These are phyloP conservation scores for Clarireedia monteithiana DNA, from an alignment of 2,329 filamentous ascomycete genomes.

Conservation along the genomic window DNA sequence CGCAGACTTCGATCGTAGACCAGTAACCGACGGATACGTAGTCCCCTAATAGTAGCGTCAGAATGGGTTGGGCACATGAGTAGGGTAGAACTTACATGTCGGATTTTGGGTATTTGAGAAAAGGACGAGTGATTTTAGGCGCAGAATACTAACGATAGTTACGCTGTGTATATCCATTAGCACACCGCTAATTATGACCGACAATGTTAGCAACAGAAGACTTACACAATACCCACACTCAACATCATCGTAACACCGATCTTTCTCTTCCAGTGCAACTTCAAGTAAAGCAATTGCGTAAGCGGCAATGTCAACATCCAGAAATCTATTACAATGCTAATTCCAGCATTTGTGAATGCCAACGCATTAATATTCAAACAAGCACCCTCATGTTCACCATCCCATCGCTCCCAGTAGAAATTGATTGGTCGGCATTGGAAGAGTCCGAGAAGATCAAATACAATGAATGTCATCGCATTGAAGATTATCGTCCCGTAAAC, in stretches of 20 bases:
- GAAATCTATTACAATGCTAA: slow-evolving; percentile 44
- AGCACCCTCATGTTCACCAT: slow-evolving; percentile 36
- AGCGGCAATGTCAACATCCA: slow-evolving; percentile 45
- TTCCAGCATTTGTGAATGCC: slow-evolving; percentile 42
- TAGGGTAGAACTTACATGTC: neutral
- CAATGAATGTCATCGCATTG: slow-evolving; percentile 7
- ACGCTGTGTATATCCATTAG: neutral
- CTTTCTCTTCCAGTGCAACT: slow-evolving; percentile 40
- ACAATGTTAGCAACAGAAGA: neutral
- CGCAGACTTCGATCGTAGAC: slow-evolving; percentile 18
- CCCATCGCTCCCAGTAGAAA: slow-evolving; percentile 47
- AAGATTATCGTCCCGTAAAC: slow-evolving; percentile 7
- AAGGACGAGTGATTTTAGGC: neutral
- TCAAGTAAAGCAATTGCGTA: slow-evolving; percentile 35
- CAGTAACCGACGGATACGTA: slow-evolving; percentile 17
- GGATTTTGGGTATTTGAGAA: slow-evolving; percentile 6
- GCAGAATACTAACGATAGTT: slow-evolving; percentile 1
- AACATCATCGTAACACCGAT: slow-evolving; percentile 42
- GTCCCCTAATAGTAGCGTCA: slow-evolving; percentile 5
- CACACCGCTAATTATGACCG: neutral
- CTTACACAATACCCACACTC: slow-evolving; percentile 36
- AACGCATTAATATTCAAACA: slow-evolving; percentile 44
- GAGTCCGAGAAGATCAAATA: slow-evolving; percentile 13
- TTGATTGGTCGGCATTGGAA: slow-evolving; percentile 42
- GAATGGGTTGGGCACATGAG: neutral